Evolutionary conservation across 2,329 filamentous ascomycete species (phyloP), one percentile per base, ranked within the genome.

Genomic region (Aspergillus cejpii): DNA sequence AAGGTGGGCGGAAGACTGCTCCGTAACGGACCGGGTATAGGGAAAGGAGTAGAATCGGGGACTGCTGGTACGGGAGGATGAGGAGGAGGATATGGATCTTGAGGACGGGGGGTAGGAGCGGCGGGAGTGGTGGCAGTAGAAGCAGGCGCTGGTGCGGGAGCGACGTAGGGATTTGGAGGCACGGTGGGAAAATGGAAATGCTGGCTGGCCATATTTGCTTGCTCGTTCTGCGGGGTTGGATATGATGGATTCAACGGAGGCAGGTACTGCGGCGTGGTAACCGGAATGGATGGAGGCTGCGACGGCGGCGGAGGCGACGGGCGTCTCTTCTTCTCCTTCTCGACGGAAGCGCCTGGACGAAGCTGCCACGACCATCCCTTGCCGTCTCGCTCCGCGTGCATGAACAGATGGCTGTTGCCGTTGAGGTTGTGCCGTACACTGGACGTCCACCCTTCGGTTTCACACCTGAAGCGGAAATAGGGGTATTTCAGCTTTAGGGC

Each of bases 311-410:
- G 67, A 45, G 67, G 67, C 34, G 67, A 69, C 17, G 67, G 67
- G 28, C 67, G 62, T 62, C 79, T 77, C 54, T 73, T 73, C 61
- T 72, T 72, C 53, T 78, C 75, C 54, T 79, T 80, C 51, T 81
- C 78, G 33, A 81, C 77, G 2, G 77, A 78, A 4, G 77, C 73
- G 8, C 76, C 74, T 19, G 75, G 74, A 37, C 79, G 75, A 54
- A 82, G 74, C 44, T 75, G 73, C 80, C 80, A 83, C 41, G 79
- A 75, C 68, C 76, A 81, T 37, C 80, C 80, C 62, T 83, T 83
- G 43, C 79, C 80, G 59, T 74, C 73, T 59, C 70, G 76, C 52
- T 81, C 78, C 12, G 76, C 77, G 54, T 81, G 79, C 59, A 76
- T 73, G 56, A 83, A 83, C 38, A 64, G 73, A 68, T 65, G 77